Evolutionary conservation across 2,329 filamentous ascomycete species (phyloP), one percentile per base, ranked within the genome.

Genomic region (Aspergillus pseudoterreus): DNA sequence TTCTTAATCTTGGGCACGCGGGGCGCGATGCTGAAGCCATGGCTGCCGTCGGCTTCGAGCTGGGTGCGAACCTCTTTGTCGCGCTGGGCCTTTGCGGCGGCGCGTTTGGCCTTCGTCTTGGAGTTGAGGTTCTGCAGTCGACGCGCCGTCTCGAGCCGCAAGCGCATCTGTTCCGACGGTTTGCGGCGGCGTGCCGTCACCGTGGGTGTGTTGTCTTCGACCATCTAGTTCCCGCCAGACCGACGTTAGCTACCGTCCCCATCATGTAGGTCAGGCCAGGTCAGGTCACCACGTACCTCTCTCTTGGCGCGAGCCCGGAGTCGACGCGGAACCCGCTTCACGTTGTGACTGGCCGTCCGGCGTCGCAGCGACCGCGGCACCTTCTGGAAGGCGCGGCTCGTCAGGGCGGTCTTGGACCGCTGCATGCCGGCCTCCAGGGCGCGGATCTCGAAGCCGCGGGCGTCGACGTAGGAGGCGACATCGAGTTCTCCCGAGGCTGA

Each of bases 331-430:
- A 99, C 86, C 56, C 87, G 83, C 73, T 92, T 95, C 33, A 88
- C 88, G 79, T 99, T 96, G 73, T 99, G 94, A 69, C 91, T 96
- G 17, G 92, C 94, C 0, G 92, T 96, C 61, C 94, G 81, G 57
- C 94, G 80, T 58, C 94, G 80, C 80, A 99, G 75, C 45, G 86
- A 85, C 59, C 90, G 83, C 1, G 94, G 94, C 4, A 99, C 88
- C 60, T 90, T 83, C 70, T 99, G 94, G 65, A 97, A 97, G 12
- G 92, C 92, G 47, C 92, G 82, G 51, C 83, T 85, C 41, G 82
- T 77, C 54, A 83, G 63, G 1, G 73, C 76, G 57, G 77, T 77
- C 68, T 88, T 92, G 43, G 89, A 87, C 33, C 82, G 84, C 49
- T 81, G 79, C 81, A 97, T 94, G 54, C 88, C 90, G 63, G 86